A percentile compares a stretch with the other conserved stretches of the same genome.
Evolutionary conservation across 306 rosid species (phyloP).

Genomic region (Comarum palustre): DNA sequence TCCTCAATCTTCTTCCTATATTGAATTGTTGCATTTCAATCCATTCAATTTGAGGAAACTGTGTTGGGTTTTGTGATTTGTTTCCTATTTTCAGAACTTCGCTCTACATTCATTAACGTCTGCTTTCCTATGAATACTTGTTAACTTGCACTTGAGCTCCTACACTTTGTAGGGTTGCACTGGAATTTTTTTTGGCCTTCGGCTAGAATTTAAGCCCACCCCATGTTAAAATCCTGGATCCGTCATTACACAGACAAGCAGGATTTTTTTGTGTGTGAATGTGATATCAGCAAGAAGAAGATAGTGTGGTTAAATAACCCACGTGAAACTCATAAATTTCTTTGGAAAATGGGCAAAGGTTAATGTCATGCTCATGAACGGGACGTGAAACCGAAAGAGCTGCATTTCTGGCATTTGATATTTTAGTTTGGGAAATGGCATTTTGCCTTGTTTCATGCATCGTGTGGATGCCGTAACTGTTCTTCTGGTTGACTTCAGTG

Average conservation of each 20-base stretch:
- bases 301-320: neutral
- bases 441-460: neutral
- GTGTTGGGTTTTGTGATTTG: too few relatives aligned
- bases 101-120: too few relatives aligned
- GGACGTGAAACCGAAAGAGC: conserved; percentile 4
- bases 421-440: neutral
- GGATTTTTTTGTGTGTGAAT: neutral
- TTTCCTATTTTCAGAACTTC: too few relatives aligned
- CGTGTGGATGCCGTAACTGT: neutral
- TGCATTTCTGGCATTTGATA: neutral
- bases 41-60: too few relatives aligned
- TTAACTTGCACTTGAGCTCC: too few relatives aligned
- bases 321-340: neutral
- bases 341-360: neutral
- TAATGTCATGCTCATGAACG: neutral
- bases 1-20: too few relatives aligned
- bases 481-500: neutral
- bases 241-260: neutral
- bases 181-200: too few relatives aligned
- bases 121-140: too few relatives aligned
- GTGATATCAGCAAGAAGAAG: neutral
- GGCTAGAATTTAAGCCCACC: too few relatives aligned
- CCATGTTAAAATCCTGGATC: too few relatives aligned
- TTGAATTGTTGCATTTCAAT: too few relatives aligned
- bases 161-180: too few relatives aligned